These are phyloP conservation scores for Leptodermis oblonga DNA, from an alignment of 257 asterid species.

Conservation along the genomic window DNA sequence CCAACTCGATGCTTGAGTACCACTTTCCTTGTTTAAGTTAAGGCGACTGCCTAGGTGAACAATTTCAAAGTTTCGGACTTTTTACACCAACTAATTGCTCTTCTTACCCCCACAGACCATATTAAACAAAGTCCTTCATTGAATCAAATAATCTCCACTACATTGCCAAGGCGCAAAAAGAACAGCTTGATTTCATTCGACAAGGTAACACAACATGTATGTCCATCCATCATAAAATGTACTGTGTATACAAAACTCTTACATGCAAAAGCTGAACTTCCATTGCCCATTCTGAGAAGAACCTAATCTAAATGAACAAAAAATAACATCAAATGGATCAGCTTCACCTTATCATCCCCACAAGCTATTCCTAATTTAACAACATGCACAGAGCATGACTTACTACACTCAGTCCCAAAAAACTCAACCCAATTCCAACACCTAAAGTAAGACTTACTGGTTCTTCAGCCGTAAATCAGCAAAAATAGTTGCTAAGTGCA, in stretches of 20 bases:
- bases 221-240: neutral
- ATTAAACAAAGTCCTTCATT: neutral
- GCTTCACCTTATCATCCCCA: neutral
- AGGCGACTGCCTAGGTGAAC: neutral
- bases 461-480: neutral
- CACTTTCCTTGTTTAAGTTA: neutral
- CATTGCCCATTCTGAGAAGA: neutral
- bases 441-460: neutral
- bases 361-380: neutral
- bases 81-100: neutral
- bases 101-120: neutral
- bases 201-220: slow-evolving; percentile 4
- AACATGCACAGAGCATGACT: neutral
- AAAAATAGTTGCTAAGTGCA: neutral
- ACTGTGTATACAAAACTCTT: neutral
- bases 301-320: neutral
- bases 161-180: neutral
- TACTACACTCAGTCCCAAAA: too few species aligned
- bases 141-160: neutral
- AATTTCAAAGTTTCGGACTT: neutral
- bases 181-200: neutral
- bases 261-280: neutral
- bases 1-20: neutral
- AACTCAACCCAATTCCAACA: neutral
- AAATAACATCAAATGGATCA: neutral